phyloP scores from a whole-genome alignment of 75 land plant genomes.

The Pinus albicaulis region DNA sequence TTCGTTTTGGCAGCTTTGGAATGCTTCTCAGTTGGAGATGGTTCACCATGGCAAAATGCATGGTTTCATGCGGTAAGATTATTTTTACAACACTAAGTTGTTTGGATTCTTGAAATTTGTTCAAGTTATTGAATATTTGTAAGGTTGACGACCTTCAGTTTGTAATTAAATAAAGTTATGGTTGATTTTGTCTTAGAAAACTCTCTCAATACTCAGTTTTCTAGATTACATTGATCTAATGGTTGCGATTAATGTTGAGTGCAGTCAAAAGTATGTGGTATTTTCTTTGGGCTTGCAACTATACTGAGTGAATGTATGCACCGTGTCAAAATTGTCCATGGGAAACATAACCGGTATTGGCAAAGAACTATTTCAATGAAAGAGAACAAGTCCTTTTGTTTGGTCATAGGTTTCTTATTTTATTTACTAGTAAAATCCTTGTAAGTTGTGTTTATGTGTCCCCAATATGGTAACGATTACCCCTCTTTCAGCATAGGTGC shows the following conservation, averaged over 20 bases:
- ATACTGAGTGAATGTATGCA: neutral
- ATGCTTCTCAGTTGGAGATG: constrained; percentile 98
- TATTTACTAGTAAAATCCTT: no score
- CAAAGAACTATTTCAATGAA: no score
- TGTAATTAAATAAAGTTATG: neutral
- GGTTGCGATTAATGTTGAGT: no score
- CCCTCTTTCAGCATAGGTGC: no score
- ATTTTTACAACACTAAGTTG: neutral
- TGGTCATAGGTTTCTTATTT: no score
- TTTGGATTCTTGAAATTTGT: no score
- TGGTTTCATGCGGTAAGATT: constrained; percentile 89
- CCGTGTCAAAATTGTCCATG: neutral
- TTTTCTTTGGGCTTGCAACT: neutral
- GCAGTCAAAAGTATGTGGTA: neutral
- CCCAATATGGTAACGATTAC: no score
- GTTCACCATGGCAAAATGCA: constrained; percentile 96
- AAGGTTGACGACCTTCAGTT: neutral
- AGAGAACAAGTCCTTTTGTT: no score
- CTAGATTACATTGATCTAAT: constrained; percentile 1
- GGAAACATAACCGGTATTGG: no score
- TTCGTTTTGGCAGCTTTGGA: constrained; percentile 79
- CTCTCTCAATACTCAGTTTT: neutral
- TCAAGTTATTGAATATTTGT: neutral
- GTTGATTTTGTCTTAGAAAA: neutral
- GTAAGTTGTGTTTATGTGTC: no score